Conservation (phyloP, 2,329 filamentous ascomycete genomes). For the Fonsecaea multimorphosa region DNA sequence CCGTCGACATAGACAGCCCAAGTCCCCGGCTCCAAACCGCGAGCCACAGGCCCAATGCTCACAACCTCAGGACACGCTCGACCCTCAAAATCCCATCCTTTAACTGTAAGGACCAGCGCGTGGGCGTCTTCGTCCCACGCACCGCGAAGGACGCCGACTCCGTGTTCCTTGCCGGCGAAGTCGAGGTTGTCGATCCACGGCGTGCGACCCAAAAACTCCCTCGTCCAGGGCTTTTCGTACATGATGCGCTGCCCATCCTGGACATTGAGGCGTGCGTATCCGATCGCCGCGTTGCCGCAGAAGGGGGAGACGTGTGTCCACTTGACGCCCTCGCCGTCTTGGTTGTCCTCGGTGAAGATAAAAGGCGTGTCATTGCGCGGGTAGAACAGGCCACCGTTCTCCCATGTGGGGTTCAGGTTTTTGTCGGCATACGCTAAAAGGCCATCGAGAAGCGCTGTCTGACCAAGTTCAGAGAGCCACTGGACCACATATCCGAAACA, state of each 20-base stretch:
- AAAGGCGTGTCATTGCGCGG: slow-evolving; percentile 30
- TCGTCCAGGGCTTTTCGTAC: slow-evolving; percentile 32
- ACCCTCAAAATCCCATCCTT: slow-evolving; percentile 26
- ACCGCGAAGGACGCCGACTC: slow-evolving; percentile 29
- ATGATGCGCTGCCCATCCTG: slow-evolving; percentile 31
- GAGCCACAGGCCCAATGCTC: slow-evolving; percentile 15
- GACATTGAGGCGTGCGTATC: slow-evolving; percentile 33
- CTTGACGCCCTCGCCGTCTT: slow-evolving; percentile 19
- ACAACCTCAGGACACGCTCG: slow-evolving; percentile 17
- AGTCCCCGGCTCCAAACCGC: slow-evolving; percentile 2
- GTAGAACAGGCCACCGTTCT: slow-evolving; percentile 33
- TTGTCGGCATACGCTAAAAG: slow-evolving; percentile 28
- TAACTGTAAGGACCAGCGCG: slow-evolving; percentile 28
- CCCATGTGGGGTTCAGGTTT: slow-evolving; percentile 29
- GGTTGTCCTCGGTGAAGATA: slow-evolving; percentile 32
- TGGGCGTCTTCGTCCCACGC: slow-evolving; percentile 23
- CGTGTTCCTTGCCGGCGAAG: slow-evolving; percentile 20
- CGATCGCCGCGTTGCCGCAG: slow-evolving; percentile 32
- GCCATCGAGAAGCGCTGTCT: slow-evolving; percentile 22
- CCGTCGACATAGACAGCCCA: slow-evolving; percentile 30
- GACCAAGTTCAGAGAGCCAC: slow-evolving; percentile 43
- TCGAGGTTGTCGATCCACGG: slow-evolving; percentile 30
- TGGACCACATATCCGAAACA: slow-evolving; percentile 43
- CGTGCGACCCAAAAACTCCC: slow-evolving; percentile 10
- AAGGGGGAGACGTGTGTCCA: slow-evolving; percentile 28